Evolutionary conservation across 164 flowering plant species (phyloP), one percentile per base, ranked within the genome.

Genomic region (Aristolochia californica): DNA sequence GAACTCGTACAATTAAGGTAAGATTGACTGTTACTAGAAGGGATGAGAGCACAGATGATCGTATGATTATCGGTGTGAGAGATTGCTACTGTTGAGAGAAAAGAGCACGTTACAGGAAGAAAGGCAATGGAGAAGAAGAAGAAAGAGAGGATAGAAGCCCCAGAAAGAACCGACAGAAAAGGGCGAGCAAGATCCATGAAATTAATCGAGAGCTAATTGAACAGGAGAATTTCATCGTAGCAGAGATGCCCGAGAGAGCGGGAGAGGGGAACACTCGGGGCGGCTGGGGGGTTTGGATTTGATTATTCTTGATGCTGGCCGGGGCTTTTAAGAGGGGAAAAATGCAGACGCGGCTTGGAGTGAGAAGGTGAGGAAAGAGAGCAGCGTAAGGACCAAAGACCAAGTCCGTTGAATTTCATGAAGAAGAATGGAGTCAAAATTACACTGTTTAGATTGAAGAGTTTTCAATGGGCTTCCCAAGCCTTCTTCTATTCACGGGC

Each of bases 51-150:
- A 64, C 94, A 86, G 2, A 84, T 56, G 0, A 84, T 1, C 0
- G 81, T 78, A 21, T 61, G 72, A 57, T 77, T 77, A 0, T 74
- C 40, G 43, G 73, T 74, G 45, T 75, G 69, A 8, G 93, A 78
- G 7, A 88, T 78, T 5, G 93, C 58, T 0, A 88, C 34, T 1
- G 93, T 77, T 43, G 86, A 73, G 57, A 83, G 75, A 10, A 84
- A 76, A 24, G 50, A 15, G 18, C 47, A 52, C 50, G 40, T 12
- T 17, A 48, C 43, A 8, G 66, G 66, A 22, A 62, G 15, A 59
- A 44, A 62, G 48, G 30, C 57, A 43, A 62, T 11, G 8, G 48
- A 15, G 50, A 47, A 13, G 58, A 62, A 27, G 28, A 20, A n/a
- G 30, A 65, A 26, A 11, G 50, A 14, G 65, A 54, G 17, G 21